Evolutionary conservation across 306 rosid species (phyloP), one percentile per base, ranked within the genome.

Genomic region (Glycine tomentella): DNA sequence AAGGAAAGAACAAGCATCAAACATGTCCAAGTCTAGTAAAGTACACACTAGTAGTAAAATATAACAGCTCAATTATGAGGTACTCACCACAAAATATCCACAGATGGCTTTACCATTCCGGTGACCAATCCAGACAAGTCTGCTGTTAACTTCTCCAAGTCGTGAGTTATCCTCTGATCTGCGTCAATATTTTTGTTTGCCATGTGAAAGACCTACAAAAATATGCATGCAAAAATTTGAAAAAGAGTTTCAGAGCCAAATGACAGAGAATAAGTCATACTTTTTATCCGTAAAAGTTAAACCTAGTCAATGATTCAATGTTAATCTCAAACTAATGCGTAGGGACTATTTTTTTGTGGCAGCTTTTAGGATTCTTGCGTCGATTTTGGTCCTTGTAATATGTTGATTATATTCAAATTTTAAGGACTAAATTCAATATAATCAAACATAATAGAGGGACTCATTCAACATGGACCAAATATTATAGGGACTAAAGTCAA

Each of bases 71-170:
- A 57, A 81, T 56, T 44, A 78, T 46, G 82, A 56, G 55, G 15
- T 75, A 69, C 98, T 88, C 85, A 95, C 99, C 99, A 95, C 50
- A 95, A 85, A 82, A 95, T 95, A 84, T 95, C 99, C 81, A 95
- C 99, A 48, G 96, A 62, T 44, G 99, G 99, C 84, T 95, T 95
- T 80, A 95, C 97, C 92, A 95, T 70, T 88, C 99, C 99, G 53
- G 99, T 95, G 50, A 95, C 98, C 62, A 95, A 86, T 75, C 99
- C 98, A 59, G 99, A 93, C 82, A 95, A 88, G 80, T 95, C 99
- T 44, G 88, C 3, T 8, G 98, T 86, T 84, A 95, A 86, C 92
- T 95, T 95, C 84, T 93, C 99, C 85, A 93, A 89, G 82, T 95
- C 98, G 81, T 91, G 93, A 72, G 99, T 95, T 77, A 95, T 63